Conservation (phyloP, 176 grass and related monocot genomes). For the Oryza officinalis region DNA sequence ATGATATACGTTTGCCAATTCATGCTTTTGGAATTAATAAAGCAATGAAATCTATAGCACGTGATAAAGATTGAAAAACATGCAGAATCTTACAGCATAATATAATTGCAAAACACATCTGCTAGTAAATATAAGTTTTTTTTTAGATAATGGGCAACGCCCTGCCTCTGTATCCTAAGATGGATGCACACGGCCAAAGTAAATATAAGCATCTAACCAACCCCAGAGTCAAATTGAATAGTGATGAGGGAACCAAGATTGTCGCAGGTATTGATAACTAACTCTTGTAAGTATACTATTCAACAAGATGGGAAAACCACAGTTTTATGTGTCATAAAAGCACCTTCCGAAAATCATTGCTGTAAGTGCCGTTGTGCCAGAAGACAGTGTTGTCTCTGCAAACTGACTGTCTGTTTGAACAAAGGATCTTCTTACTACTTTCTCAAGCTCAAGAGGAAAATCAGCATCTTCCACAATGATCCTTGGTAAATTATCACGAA, state of each 20-base stretch:
- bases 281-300: slow-evolving; percentile 20
- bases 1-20: background rate
- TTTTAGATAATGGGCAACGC: no score
- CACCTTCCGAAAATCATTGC: slow-evolving; percentile 96
- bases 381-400: slow-evolving; percentile 56
- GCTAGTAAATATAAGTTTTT: background rate
- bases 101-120: slow-evolving; percentile 1
- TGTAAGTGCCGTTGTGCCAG: slow-evolving; percentile 85
- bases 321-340: slow-evolving; percentile 5
- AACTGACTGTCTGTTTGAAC: slow-evolving; percentile 77
- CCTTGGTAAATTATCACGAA: slow-evolving; percentile 85
- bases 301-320: background rate
- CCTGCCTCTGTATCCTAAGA: no score
- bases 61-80: slow-evolving; percentile 9
- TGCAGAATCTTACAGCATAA: background rate
- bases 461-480: slow-evolving; percentile 86
- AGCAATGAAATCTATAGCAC: background rate
- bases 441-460: slow-evolving; percentile 90
- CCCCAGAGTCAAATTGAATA: background rate
- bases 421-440: slow-evolving; percentile 72
- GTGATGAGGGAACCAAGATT: background rate
- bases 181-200: no score
- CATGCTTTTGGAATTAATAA: slow-evolving; percentile 4
- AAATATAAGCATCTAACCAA: background rate
- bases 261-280: background rate